These are phyloP conservation scores for Fusarium sp. DNA, from an alignment of 2,329 filamentous ascomycete species.

Conservation along the genomic window DNA sequence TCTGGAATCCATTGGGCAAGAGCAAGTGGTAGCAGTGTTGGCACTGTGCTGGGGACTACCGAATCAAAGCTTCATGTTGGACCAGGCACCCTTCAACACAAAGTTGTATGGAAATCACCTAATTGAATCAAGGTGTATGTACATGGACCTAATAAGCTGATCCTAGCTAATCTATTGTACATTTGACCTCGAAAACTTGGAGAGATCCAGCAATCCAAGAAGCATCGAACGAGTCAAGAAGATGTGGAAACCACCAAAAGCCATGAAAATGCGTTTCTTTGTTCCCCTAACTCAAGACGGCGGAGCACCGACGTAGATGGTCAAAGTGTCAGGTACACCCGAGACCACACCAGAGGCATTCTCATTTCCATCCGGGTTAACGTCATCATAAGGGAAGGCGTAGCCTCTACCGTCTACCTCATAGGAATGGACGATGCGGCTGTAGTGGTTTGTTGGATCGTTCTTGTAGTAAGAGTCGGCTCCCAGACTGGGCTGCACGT, in stretches of 20 bases:
- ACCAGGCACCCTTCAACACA: neutral
- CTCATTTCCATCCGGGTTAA: conserved; percentile 66
- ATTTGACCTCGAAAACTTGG: neutral
- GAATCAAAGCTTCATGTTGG: neutral
- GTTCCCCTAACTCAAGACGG: neutral
- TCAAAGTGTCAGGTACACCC: conserved; percentile 40
- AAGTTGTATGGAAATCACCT: neutral
- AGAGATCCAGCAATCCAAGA: conserved; percentile 2
- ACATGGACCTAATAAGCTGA: neutral
- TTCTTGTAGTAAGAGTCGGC: conserved; percentile 57
- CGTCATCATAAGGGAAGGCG: conserved; percentile 77
- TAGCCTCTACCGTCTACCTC: conserved; percentile 72
- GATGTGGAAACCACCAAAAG: neutral
- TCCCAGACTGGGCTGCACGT: conserved; percentile 57
- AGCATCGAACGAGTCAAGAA: neutral
- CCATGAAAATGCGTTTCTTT: neutral
- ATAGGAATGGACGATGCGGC: conserved; percentile 69
- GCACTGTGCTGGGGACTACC: neutral
- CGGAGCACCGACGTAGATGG: conserved; percentile 44
- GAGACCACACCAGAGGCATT: conserved; percentile 59
- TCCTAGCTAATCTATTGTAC: neutral
- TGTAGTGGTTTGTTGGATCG: conserved; percentile 66
- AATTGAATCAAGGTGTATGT: neutral
- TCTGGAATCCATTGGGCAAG: neutral
- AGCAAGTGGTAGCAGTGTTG: neutral